Percentiles rank a stretch among this genome's conserved stretches.
Conservation (phyloP, 768 basidiomycete species). For the Xerocomellus amylosporus region DNA sequence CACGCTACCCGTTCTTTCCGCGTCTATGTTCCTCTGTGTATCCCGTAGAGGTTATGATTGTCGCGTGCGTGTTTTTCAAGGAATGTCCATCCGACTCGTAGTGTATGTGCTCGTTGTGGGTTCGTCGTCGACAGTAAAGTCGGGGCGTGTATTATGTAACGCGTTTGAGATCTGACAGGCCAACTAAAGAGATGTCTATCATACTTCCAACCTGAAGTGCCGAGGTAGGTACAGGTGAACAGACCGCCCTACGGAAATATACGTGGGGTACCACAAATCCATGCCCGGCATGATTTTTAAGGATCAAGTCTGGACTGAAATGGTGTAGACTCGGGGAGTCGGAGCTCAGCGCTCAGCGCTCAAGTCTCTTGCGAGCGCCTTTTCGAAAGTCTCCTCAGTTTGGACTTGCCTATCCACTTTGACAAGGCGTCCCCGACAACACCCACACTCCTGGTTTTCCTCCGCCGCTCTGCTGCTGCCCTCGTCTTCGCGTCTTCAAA, state of each 20-base stretch:
- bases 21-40: not conserved
- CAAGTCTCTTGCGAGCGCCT: not conserved
- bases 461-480: slow-evolving; percentile 16
- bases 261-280: not conserved
- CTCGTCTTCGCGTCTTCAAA: slow-evolving; percentile 27
- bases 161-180: no score
- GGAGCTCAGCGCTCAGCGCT: not conserved
- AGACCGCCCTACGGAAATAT: not conserved
- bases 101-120: slow-evolving; percentile 6
- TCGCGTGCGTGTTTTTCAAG: slow-evolving; percentile 19
- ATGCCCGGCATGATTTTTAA: not conserved
- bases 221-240: not conserved
- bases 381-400: not conserved
- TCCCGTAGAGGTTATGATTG: slow-evolving; percentile 4
- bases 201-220: not conserved
- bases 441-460: slow-evolving; percentile 5
- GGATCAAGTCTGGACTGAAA: not conserved
- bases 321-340: not conserved
- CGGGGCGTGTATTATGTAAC: slow-evolving; percentile 18
- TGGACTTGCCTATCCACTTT: slow-evolving; percentile 18
- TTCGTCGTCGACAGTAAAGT: not conserved
- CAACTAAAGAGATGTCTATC: not conserved
- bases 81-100: slow-evolving; percentile 27
- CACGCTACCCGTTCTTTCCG: slow-evolving; percentile 3
- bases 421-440: slow-evolving; percentile 7